Evolutionary conservation across 2,329 filamentous ascomycete genomes (phyloP), one percentile per base, ranked within the genome.

Genomic region (Chaetomium strumarium): DNA sequence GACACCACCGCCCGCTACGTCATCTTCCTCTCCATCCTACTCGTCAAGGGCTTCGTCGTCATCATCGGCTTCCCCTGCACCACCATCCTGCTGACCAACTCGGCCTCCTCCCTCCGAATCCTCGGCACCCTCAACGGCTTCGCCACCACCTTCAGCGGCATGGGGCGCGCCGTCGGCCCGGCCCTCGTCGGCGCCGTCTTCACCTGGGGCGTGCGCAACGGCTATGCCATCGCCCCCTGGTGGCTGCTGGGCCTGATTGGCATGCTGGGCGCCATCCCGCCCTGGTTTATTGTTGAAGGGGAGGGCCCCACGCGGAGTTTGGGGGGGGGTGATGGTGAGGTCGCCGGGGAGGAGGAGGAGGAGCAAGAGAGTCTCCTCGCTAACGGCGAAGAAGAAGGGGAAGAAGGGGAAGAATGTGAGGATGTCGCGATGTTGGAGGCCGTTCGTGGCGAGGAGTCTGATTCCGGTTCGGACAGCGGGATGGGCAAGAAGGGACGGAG

Each of bases 51-150:
- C 10, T 78, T 87, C 50, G 81, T 79, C 37, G 83, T 84, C 54
- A 93, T 95, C 58, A 85, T 96, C 63, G 86, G 86, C 1, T 96
- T 96, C 66, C 92, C 93, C 0, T 93, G 88, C 63, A 85, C 81
- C 24, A 95, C 89, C 6, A 96, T 97, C 61, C 75, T 97, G 44
- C 78, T 97, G 36, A 96, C 91, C 29, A 96, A 96, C 70, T 89
- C 85, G 10, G 90, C 90, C 5, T 71, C 77, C 1, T 90, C 85
- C 50, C 72, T 96, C 14, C 75, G 79, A 40, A 80, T 95, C 10
- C 78, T 97, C 5, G 91, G 90, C 1, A 96, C 91, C 0, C 72
- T 97, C 51, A 97, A 97, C 64, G 93, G 92, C 2, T 83, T 96
- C 56, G 91, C 90, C 0, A 96, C 91, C 0, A 87, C 85, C 51